A percentile compares a stretch with the other conserved stretches of the same genome.
phyloP scores from a whole-genome alignment of 2,329 filamentous ascomycete genomes.

The Daldinia sp. region DNA sequence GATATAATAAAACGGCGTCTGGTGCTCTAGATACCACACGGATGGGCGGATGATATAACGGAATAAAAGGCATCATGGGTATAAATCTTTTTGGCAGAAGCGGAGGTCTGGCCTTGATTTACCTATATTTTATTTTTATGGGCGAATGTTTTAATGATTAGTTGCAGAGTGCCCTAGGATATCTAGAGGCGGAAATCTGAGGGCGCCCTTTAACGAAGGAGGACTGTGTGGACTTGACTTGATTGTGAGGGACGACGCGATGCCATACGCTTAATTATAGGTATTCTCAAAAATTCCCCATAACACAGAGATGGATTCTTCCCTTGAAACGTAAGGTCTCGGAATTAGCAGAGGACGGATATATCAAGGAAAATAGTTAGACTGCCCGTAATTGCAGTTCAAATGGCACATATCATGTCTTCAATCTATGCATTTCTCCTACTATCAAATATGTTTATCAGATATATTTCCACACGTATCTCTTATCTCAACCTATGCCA shows the following conservation, averaged over 20 bases:
- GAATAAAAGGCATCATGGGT: slow-evolving; percentile 2
- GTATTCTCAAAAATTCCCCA: too few relatives aligned
- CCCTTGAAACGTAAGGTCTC: too few relatives aligned
- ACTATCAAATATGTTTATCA: neutral
- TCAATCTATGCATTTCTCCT: neutral
- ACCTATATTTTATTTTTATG: neutral
- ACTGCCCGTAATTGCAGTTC: too few relatives aligned
- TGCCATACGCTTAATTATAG: too few relatives aligned
- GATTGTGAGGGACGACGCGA: neutral
- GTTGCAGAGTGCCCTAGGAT: neutral
- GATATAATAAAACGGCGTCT: slow-evolving; percentile 18
- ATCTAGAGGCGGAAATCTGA: neutral
- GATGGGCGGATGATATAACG: slow-evolving; percentile 2
- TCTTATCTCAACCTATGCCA: neutral
- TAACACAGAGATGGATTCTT: too few relatives aligned
- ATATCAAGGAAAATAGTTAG: neutral
- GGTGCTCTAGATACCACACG: slow-evolving; percentile 29
- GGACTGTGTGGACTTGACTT: neutral
- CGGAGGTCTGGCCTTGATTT: neutral
- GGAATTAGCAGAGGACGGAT: too few relatives aligned
- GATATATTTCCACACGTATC: neutral
- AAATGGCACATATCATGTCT: neutral
- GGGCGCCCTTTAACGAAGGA: neutral
- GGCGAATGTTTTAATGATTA: neutral
- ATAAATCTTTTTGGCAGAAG: slow-evolving; percentile 5